These are phyloP conservation scores for Ustilago crameri DNA, from an alignment of 1,284 basidiomycete genomes.

Conservation along the genomic window DNA sequence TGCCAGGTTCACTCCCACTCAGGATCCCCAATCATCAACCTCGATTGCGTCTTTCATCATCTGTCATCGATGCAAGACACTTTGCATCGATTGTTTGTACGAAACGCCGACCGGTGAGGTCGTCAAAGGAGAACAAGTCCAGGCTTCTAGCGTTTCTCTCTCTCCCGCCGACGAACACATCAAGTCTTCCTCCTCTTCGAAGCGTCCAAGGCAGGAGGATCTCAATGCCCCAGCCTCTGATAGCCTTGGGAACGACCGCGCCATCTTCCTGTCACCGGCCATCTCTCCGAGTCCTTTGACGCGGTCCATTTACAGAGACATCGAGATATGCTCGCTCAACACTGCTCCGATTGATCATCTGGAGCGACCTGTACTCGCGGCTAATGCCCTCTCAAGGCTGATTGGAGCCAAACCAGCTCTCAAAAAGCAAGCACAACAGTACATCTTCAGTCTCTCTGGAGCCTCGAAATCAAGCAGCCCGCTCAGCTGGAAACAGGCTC, in stretches of 20 bases:
- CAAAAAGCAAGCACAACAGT: slow-evolving; percentile 28
- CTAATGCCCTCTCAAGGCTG: slow-evolving; percentile 35
- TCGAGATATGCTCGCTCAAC: slow-evolving; percentile 34
- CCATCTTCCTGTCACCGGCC: slow-evolving; percentile 36
- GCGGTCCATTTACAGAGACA: slow-evolving; percentile 33
- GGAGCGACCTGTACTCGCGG: slow-evolving; percentile 29
- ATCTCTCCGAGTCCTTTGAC: slow-evolving; percentile 35
- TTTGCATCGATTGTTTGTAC: slow-evolving; percentile 49
- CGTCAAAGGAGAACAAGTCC: slow-evolving; percentile 28
- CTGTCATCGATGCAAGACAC: slow-evolving; percentile 51
- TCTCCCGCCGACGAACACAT: slow-evolving; percentile 24
- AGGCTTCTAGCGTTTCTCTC: slow-evolving; percentile 6
- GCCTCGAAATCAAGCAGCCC: slow-evolving; percentile 12
- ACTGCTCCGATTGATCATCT: slow-evolving; percentile 7
- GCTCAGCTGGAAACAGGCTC: slow-evolving; percentile 20
- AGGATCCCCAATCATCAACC: slow-evolving; percentile 19
- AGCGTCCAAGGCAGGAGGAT: slow-evolving; percentile 24
- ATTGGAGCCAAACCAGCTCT: slow-evolving; percentile 26
- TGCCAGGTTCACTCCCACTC: slow-evolving; percentile 3
- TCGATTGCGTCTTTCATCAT: slow-evolving; percentile 14
- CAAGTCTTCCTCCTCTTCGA: slow-evolving; percentile 17
- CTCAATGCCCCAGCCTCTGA: slow-evolving; percentile 7
- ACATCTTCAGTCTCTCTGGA: slow-evolving; percentile 21
- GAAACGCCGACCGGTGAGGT: slow-evolving; percentile 32
- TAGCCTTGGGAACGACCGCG: slow-evolving; percentile 34